Conservation (phyloP, 192 early-diverging fungal species). For the Geranomyces variabilis region DNA sequence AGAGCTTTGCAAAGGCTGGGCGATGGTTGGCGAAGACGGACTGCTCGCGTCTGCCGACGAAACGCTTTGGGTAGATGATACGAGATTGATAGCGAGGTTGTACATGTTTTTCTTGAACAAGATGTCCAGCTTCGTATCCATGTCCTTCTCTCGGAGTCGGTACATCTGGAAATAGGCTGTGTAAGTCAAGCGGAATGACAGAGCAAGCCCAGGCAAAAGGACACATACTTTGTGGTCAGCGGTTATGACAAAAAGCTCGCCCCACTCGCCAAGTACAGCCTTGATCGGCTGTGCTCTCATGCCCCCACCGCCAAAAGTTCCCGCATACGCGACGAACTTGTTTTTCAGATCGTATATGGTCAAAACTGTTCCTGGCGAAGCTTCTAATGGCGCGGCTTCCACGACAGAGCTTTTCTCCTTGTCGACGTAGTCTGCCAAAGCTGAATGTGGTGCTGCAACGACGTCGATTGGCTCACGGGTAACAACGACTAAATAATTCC, state of each 20-base stretch:
- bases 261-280: slow-evolving; percentile 83
- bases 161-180: slow-evolving; percentile 71
- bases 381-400: slow-evolving; percentile 19
- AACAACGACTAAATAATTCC: slow-evolving; percentile 74
- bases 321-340: slow-evolving; percentile 89
- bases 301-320: slow-evolving; percentile 60
- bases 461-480: slow-evolving; percentile 40
- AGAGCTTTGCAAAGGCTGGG: not conserved
- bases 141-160: slow-evolving; percentile 85
- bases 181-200: too few relatives aligned
- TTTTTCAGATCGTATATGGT: slow-evolving; percentile 90
- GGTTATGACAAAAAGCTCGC: slow-evolving; percentile 84
- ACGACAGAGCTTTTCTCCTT: slow-evolving; percentile 14
- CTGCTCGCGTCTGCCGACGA: not conserved
- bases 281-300: slow-evolving; percentile 41
- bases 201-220: not conserved
- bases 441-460: not conserved
- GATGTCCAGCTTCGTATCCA: slow-evolving; percentile 83
- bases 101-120: slow-evolving; percentile 91
- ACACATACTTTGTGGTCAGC: slow-evolving; percentile 66
- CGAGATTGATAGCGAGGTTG: slow-evolving; percentile 84
- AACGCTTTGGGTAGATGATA: slow-evolving; percentile 31
- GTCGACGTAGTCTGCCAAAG: slow-evolving; percentile 14
- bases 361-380: slow-evolving; percentile 48
- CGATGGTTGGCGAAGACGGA: not conserved